phyloP scores from a whole-genome alignment of 1,284 basidiomycete species.

The Cryptococcus neoformans region DNA sequence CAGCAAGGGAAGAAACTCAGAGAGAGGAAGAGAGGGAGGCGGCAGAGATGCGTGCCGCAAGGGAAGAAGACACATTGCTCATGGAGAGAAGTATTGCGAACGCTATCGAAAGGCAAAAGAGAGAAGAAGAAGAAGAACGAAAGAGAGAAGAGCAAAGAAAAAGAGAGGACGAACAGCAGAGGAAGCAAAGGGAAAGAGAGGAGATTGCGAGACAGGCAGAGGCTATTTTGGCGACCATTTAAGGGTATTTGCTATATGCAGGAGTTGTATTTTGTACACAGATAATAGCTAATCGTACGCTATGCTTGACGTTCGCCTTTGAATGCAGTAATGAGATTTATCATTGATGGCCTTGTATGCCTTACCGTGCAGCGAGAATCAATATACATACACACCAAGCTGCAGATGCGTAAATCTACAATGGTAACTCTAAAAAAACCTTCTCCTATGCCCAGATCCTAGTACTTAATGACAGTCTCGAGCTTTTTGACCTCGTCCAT shows the following conservation, averaged over 20 bases:
- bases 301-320: background rate
- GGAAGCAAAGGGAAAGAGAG: slow-evolving; percentile 36
- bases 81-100: slow-evolving; percentile 41
- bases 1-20: slow-evolving; percentile 38
- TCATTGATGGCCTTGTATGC: no score
- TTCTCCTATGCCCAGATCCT: background rate
- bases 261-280: background rate
- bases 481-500: slow-evolving; percentile 79
- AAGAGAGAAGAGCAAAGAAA: slow-evolving; percentile 30
- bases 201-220: slow-evolving; percentile 42
- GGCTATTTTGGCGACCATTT: slow-evolving; percentile 40
- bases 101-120: slow-evolving; percentile 40
- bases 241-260: background rate
- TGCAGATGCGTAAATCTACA: slow-evolving; percentile 1
- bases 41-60: slow-evolving; percentile 26
- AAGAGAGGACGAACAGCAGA: slow-evolving; percentile 33
- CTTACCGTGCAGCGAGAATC: background rate
- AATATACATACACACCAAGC: slow-evolving; percentile 16
- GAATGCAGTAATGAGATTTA: no score
- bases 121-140: slow-evolving; percentile 38
- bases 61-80: slow-evolving; percentile 39
- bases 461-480: slow-evolving; percentile 27
- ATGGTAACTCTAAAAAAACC: background rate
- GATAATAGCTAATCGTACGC: background rate
- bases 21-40: slow-evolving; percentile 26